Evolutionary conservation across 2,329 filamentous ascomycete genomes (phyloP).

Genomic region (Xylaria hypoxylon): DNA sequence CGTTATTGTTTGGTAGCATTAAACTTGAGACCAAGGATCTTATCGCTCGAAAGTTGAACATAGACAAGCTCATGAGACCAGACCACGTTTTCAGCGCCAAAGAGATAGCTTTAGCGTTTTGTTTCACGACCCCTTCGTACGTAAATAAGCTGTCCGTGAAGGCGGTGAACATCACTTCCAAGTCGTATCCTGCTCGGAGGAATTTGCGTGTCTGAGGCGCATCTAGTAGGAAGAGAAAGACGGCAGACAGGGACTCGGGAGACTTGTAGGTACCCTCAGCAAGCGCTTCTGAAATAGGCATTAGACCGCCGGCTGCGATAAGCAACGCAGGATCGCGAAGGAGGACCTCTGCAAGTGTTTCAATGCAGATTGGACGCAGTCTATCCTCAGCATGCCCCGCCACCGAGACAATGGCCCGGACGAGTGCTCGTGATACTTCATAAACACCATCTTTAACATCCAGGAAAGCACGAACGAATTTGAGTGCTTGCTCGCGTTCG

Average conservation of each 20-base stretch:
- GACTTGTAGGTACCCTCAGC: slow-evolving; percentile 92
- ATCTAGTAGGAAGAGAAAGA: slow-evolving; percentile 92
- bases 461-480: slow-evolving; percentile 93
- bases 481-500: slow-evolving; percentile 95
- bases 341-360: slow-evolving; percentile 92
- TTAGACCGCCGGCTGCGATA: slow-evolving; percentile 84
- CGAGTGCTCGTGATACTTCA: slow-evolving; percentile 87
- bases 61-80: slow-evolving; percentile 86
- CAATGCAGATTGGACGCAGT: slow-evolving; percentile 87
- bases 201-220: slow-evolving; percentile 83
- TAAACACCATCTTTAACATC: slow-evolving; percentile 93
- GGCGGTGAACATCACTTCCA: slow-evolving; percentile 89
- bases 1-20: slow-evolving; percentile 65
- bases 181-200: slow-evolving; percentile 86
- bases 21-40: slow-evolving; percentile 79
- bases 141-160: slow-evolving; percentile 84
- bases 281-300: slow-evolving; percentile 89
- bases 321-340: slow-evolving; percentile 85
- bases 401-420: slow-evolving; percentile 89
- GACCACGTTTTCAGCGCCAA: slow-evolving; percentile 93
- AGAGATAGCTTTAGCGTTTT: slow-evolving; percentile 93
- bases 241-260: slow-evolving; percentile 86
- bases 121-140: slow-evolving; percentile 75
- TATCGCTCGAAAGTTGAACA: slow-evolving; percentile 88
- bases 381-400: slow-evolving; percentile 89